These are phyloP conservation scores for Moniliophthora roreri DNA, from an alignment of 1,284 basidiomycete species.

Conservation along the genomic window DNA sequence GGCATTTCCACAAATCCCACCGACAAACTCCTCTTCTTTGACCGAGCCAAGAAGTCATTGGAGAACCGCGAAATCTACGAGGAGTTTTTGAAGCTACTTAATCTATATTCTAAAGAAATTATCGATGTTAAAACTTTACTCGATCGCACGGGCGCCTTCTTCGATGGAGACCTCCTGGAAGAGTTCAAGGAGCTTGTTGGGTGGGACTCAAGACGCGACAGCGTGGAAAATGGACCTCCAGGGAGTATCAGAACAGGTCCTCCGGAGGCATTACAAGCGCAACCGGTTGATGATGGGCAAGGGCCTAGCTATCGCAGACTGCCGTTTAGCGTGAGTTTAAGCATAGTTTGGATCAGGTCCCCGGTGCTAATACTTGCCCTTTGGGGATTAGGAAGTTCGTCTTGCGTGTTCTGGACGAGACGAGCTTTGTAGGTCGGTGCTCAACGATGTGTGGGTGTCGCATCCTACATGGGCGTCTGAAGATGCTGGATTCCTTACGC, in stretches of 20 bases:
- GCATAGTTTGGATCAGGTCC: constrained; percentile 10
- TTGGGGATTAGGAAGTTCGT: constrained; percentile 70
- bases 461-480: constrained; percentile 99
- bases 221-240: constrained; percentile 73
- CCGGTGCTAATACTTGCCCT: constrained; percentile 11
- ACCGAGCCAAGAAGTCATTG: constrained; percentile 83
- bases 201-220: constrained; percentile 69
- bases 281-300: constrained; percentile 71
- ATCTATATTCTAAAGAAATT: constrained; percentile 89
- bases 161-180: constrained; percentile 79
- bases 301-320: constrained; percentile 92
- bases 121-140: constrained; percentile 86
- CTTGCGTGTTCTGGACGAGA: constrained; percentile 94
- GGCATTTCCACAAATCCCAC: constrained; percentile 50
- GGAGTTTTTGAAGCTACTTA: constrained; percentile 91
- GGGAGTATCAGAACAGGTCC: constrained; percentile 72
- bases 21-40: constrained; percentile 94
- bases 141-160: constrained; percentile 77
- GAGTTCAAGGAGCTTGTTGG: constrained; percentile 90
- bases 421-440: constrained; percentile 92
- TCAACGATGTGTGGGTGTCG: constrained; percentile 97
- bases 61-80: constrained; percentile 87
- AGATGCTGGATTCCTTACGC: constrained; percentile 89
- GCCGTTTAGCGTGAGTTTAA: constrained; percentile 73
- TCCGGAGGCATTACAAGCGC: constrained; percentile 66